phyloP scores from a whole-genome alignment of 768 basidiomycete genomes.

The Rhizopogon vesiculosus region DNA sequence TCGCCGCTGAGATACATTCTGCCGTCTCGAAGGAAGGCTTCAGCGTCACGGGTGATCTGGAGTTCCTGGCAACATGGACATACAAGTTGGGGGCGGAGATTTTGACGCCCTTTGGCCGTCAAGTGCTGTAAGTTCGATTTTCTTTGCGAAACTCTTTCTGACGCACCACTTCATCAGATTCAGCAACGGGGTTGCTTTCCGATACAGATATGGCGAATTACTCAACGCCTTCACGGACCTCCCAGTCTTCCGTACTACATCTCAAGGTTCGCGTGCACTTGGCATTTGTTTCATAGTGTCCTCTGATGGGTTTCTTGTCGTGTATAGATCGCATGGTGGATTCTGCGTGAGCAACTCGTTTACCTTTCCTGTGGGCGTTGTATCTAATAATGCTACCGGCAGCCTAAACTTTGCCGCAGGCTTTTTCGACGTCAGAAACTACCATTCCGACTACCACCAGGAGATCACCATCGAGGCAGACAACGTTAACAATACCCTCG shows the following conservation, averaged over 20 bases:
- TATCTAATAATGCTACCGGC: constrained; percentile 3
- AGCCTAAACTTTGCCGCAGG: constrained; percentile 47
- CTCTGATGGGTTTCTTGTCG: not conserved
- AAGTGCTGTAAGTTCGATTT: constrained; percentile 27
- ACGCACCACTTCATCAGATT: constrained; percentile 18
- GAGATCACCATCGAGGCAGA: constrained; percentile 40
- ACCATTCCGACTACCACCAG: constrained; percentile 38
- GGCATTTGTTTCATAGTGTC: not conserved
- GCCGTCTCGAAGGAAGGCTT: constrained; percentile 21
- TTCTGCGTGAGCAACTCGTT: constrained; percentile 21
- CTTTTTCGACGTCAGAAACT: constrained; percentile 42
- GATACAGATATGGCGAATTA: constrained; percentile 43
- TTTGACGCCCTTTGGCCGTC: constrained; percentile 43
- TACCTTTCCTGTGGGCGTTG: constrained; percentile 10
- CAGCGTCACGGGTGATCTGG: constrained; percentile 30
- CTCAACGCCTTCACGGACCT: constrained; percentile 36
- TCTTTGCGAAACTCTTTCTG: not conserved
- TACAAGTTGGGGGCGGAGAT: constrained; percentile 43
- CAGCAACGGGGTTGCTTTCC: constrained; percentile 39
- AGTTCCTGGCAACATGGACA: constrained; percentile 42
- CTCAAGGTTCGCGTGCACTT: constrained; percentile 26
- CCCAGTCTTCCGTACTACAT: constrained; percentile 48
- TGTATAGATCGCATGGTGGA: constrained; percentile 26
- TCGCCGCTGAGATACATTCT: constrained; percentile 24
- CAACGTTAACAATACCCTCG: constrained; percentile 44